These are phyloP conservation scores for Stellera chamaejasme DNA, from an alignment of 345 rosid species.

Conservation along the genomic window DNA sequence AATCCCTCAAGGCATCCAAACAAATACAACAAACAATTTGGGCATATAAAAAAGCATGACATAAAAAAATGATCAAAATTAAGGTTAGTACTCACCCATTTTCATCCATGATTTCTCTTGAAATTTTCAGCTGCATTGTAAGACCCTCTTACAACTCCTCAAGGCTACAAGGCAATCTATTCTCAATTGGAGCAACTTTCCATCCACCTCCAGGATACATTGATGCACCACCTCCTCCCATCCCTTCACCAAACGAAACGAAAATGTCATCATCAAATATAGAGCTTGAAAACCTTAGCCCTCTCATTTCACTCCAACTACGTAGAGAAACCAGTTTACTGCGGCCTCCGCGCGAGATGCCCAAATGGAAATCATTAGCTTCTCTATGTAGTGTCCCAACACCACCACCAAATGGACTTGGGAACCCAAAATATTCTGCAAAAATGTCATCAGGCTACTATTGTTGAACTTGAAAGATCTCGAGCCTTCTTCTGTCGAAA, in stretches of 20 bases:
- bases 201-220: constrained; percentile 24
- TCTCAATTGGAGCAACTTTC: no score
- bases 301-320: no score
- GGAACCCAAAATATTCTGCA: constrained; percentile 52
- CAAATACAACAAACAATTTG: no score
- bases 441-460: constrained; percentile 55
- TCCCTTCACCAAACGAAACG: constrained; percentile 30
- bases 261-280: constrained; percentile 58
- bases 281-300: no score
- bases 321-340: no score
- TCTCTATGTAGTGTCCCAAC: constrained; percentile 31
- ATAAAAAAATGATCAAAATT: no score
- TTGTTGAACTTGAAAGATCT: constrained; percentile 48
- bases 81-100: constrained; percentile 38
- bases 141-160: constrained; percentile 60
- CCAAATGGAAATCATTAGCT: no score
- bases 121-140: constrained; percentile 71
- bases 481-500: constrained; percentile 55
- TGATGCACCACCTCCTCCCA: constrained; percentile 21
- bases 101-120: constrained; percentile 51
- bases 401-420: constrained; percentile 44
- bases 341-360: no score
- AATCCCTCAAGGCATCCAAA: no score
- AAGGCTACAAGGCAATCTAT: no score
- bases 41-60: no score